Percentiles rank a stretch among this genome's conserved stretches.
phyloP scores from a whole-genome alignment of 352 stramenopile species.

The Globisporangium mamillatum region DNA sequence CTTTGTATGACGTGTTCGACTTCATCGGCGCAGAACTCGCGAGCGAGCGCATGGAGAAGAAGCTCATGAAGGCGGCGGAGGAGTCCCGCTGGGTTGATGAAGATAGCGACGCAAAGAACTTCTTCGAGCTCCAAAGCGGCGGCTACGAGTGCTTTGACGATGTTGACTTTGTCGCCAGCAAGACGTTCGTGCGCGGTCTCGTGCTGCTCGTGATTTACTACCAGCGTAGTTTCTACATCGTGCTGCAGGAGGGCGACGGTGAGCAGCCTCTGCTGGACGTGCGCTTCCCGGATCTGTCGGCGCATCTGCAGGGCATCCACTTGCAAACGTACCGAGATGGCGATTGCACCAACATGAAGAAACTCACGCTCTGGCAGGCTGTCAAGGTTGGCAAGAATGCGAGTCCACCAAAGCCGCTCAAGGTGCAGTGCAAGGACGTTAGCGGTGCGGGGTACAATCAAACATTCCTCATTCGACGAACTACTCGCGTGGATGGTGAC shows the following conservation, averaged over 20 bases:
- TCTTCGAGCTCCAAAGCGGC: slow-evolving; percentile 93
- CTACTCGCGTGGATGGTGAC: slow-evolving; percentile 31
- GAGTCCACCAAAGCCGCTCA: slow-evolving; percentile 72
- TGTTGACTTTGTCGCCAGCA: slow-evolving; percentile 83
- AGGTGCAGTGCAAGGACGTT: slow-evolving; percentile 83
- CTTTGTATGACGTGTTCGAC: slow-evolving; percentile 84
- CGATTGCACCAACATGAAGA: slow-evolving; percentile 88
- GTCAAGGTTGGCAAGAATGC: slow-evolving; percentile 49
- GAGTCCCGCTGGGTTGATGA: slow-evolving; percentile 92
- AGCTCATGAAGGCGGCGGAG: slow-evolving; percentile 79
- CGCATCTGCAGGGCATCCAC: slow-evolving; percentile 87
- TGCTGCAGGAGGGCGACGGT: slow-evolving; percentile 85
- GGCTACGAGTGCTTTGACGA: slow-evolving; percentile 86
- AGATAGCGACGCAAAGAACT: slow-evolving; percentile 72
- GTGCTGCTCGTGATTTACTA: slow-evolving; percentile 85
- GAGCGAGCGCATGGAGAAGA: slow-evolving; percentile 76
- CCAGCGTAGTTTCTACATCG: slow-evolving; percentile 89
- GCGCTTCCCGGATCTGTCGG: slow-evolving; percentile 90
- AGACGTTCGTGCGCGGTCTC: slow-evolving; percentile 83
- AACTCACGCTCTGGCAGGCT: slow-evolving; percentile 91
- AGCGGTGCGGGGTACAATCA: slow-evolving; percentile 81
- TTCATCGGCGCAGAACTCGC: slow-evolving; percentile 81
- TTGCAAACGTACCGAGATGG: slow-evolving; percentile 79
- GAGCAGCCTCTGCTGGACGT: slow-evolving; percentile 94
- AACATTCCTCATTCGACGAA: slow-evolving; percentile 82